A percentile compares a stretch with the other conserved stretches of the same genome.
These are phyloP conservation scores for Sequoia sempervirens DNA, from an alignment of 75 land plant genomes.

Conservation along the genomic window DNA sequence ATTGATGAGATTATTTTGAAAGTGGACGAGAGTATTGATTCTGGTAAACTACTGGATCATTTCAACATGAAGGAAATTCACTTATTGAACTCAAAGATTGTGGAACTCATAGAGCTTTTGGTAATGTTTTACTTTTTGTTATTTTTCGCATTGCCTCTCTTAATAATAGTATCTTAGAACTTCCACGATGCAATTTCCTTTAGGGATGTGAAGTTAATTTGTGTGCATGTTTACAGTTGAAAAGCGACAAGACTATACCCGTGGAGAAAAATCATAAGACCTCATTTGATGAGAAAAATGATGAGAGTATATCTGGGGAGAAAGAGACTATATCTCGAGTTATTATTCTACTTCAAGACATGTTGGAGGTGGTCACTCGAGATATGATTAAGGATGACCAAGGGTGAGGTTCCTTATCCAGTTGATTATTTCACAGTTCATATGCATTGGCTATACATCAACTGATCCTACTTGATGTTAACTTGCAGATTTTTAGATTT, in stretches of 20 bases:
- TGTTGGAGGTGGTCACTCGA: slow-evolving; percentile 77
- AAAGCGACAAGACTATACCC: slow-evolving; percentile 22
- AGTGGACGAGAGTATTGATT: slow-evolving; percentile 49
- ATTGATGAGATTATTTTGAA: slow-evolving; percentile 49
- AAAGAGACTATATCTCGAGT: slow-evolving; percentile 28
- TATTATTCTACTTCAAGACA: slow-evolving; percentile 81
- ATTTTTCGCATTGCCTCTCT: neutral
- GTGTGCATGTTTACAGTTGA: slow-evolving; percentile 21
- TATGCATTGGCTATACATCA: neutral
- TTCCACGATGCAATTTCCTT: neutral
- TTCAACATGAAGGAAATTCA: slow-evolving; percentile 75
- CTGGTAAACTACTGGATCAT: slow-evolving; percentile 26
- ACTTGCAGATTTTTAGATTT: slow-evolving; percentile 54
- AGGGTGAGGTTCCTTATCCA: slow-evolving; percentile 18
- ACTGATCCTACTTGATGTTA: neutral
- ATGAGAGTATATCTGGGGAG: slow-evolving; percentile 31
- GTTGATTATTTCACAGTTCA: neutral
- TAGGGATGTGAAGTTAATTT: neutral
- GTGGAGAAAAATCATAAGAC: slow-evolving; percentile 14
- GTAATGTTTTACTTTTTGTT: slow-evolving; percentile 28
- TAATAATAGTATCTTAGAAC: neutral
- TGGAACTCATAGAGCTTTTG: slow-evolving; percentile 54
- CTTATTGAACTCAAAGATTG: slow-evolving; percentile 52
- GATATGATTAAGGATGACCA: slow-evolving; percentile 67
- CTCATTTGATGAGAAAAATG: neutral